Evolutionary conservation across 164 flowering plant species (phyloP).

Genomic region (Tetracentron sinense): DNA sequence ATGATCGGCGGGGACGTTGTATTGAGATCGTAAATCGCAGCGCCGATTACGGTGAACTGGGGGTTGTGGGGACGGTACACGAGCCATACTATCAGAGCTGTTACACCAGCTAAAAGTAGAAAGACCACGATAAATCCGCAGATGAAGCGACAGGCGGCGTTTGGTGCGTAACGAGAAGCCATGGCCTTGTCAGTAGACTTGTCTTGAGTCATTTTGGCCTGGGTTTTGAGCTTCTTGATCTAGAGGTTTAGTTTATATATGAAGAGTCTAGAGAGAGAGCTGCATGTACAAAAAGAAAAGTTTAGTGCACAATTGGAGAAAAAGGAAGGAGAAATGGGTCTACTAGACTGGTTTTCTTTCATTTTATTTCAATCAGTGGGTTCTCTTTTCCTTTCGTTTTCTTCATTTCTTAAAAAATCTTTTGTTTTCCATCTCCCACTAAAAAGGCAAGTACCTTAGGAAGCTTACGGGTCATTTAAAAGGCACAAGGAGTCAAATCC

Average conservation of each 20-base stretch:
- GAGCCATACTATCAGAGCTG: conserved; percentile 57
- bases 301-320: neutral
- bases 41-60: conserved; percentile 53
- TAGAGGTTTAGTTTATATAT: conserved; percentile 2
- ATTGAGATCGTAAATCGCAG: conserved; percentile 60
- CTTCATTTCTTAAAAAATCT: too few relatives aligned
- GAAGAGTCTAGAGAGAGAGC: neutral
- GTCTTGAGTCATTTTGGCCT: conserved; percentile 7
- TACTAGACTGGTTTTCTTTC: too few relatives aligned
- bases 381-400: too few relatives aligned
- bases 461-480: too few relatives aligned
- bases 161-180: neutral
- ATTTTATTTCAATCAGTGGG: too few relatives aligned
- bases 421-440: too few relatives aligned
- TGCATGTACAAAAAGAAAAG: neutral
- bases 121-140: conserved; percentile 29
- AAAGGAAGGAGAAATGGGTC: neutral
- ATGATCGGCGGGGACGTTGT: conserved; percentile 41
- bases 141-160: conserved; percentile 16
- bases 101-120: conserved; percentile 53
- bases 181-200: neutral
- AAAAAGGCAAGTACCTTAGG: too few relatives aligned
- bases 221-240: neutral
- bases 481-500: too few relatives aligned
- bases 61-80: conserved; percentile 74